These are phyloP conservation scores for Logfia minima DNA, from an alignment of 129 eudicot genomes.

Conservation along the genomic window DNA sequence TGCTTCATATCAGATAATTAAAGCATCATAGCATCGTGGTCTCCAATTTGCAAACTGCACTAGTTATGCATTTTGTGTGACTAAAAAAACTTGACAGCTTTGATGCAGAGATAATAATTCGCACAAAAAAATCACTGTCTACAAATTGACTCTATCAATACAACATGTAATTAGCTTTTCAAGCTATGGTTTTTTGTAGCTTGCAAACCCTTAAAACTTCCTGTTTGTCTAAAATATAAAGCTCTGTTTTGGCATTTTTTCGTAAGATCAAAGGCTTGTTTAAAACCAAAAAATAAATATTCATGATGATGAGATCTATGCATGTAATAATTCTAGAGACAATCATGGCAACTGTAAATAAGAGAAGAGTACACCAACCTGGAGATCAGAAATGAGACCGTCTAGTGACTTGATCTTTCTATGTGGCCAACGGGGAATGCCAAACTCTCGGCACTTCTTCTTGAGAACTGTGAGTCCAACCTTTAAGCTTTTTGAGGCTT, in stretches of 20 bases:
- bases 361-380: constrained; percentile 34
- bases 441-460: constrained; percentile 63
- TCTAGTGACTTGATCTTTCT: constrained; percentile 63
- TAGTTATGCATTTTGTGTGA: neutral
- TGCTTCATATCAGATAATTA: too few relatives aligned
- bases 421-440: constrained; percentile 69
- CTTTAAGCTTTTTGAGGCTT: constrained; percentile 51
- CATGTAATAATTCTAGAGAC: neutral
- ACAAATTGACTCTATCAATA: neutral
- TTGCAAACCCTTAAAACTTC: neutral
- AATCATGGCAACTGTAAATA: neutral
- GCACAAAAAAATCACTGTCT: neutral
- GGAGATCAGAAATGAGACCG: constrained; percentile 53
- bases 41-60: neutral
- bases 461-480: constrained; percentile 59
- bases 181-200: neutral
- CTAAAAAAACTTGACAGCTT: neutral
- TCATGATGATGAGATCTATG: neutral
- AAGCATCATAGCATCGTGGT: neutral
- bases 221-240: neutral
- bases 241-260: neutral
- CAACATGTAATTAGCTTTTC: neutral
- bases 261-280: neutral
- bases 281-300: neutral
- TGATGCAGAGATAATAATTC: neutral